A percentile compares a stretch with the other conserved stretches of the same genome.
phyloP scores from a whole-genome alignment of 2,329 filamentous ascomycete genomes.

The Penicillium decumbens region DNA sequence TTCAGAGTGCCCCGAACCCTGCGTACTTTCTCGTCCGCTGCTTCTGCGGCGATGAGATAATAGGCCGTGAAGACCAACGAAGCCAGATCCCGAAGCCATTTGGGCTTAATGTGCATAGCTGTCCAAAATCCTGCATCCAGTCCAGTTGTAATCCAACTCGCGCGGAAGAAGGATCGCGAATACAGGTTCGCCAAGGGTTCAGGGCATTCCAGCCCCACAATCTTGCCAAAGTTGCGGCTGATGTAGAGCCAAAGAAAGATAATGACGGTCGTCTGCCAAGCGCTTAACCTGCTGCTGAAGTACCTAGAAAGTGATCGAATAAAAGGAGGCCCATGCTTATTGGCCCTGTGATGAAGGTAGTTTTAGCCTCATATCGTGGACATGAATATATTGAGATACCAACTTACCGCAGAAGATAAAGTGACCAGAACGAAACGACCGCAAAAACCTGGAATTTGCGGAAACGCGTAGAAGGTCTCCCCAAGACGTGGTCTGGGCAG shows the following conservation, averaged over 20 bases:
- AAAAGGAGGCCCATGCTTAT: constrained; percentile 81
- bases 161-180: constrained; percentile 84
- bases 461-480: constrained; percentile 84
- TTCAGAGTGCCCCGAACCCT: constrained; percentile 83
- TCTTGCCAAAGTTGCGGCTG: constrained; percentile 86
- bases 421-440: constrained; percentile 85
- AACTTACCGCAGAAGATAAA: constrained; percentile 71
- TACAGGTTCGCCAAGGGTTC: constrained; percentile 95
- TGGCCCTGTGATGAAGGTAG: constrained; percentile 54
- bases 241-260: constrained; percentile 90
- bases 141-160: constrained; percentile 93
- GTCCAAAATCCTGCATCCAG: constrained; percentile 98
- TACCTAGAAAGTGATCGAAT: constrained; percentile 66
- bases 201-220: constrained; percentile 83
- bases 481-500: constrained; percentile 74
- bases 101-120: constrained; percentile 81
- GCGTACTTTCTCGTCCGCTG: constrained; percentile 92
- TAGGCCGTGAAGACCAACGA: constrained; percentile 82
- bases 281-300: constrained; percentile 67
- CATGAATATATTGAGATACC: neutral
- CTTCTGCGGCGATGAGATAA: constrained; percentile 87
- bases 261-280: constrained; percentile 83
- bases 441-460: constrained; percentile 87
- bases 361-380: neutral
- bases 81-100: constrained; percentile 75